Evolutionary conservation across 2,329 filamentous ascomycete species (phyloP).

Genomic region (Apiospora malaysiana): DNA sequence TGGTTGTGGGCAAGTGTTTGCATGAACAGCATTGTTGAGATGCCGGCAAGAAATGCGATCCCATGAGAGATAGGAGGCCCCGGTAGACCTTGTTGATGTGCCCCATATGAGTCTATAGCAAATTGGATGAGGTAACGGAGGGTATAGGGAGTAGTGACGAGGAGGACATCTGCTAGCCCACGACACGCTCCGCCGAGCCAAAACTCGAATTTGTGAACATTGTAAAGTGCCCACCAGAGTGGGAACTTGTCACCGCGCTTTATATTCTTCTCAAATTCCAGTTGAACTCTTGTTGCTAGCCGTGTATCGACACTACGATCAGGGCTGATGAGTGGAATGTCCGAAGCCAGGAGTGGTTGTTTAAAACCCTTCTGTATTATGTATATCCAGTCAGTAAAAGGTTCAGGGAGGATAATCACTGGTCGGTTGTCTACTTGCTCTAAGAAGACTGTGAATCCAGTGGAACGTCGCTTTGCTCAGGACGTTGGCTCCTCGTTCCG

Average conservation of each 20-base stretch:
- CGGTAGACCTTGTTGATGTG: constrained; percentile 51
- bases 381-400: not conserved
- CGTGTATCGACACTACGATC: constrained; percentile 71
- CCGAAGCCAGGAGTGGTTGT: constrained; percentile 39
- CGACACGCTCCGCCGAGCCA: constrained; percentile 78
- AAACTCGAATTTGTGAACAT: constrained; percentile 82
- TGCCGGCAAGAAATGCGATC: constrained; percentile 79
- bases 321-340: constrained; percentile 86
- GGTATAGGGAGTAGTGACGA: constrained; percentile 81
- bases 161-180: constrained; percentile 70
- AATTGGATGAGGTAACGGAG: constrained; percentile 85
- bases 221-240: constrained; percentile 77
- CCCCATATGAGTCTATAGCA: constrained; percentile 75
- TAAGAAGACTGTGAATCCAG: not conserved
- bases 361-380: not conserved
- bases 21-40: constrained; percentile 80
- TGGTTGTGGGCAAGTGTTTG: constrained; percentile 83
- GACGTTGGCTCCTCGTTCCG: not conserved
- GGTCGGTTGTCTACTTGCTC: not conserved
- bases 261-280: constrained; percentile 64
- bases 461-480: not conserved
- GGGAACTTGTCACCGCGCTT: constrained; percentile 71
- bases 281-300: constrained; percentile 61
- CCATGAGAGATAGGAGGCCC: constrained; percentile 72
- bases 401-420: not conserved